phyloP scores from a whole-genome alignment of 139 green algal species.

The Deuterostichococcus epilithicus region DNA sequence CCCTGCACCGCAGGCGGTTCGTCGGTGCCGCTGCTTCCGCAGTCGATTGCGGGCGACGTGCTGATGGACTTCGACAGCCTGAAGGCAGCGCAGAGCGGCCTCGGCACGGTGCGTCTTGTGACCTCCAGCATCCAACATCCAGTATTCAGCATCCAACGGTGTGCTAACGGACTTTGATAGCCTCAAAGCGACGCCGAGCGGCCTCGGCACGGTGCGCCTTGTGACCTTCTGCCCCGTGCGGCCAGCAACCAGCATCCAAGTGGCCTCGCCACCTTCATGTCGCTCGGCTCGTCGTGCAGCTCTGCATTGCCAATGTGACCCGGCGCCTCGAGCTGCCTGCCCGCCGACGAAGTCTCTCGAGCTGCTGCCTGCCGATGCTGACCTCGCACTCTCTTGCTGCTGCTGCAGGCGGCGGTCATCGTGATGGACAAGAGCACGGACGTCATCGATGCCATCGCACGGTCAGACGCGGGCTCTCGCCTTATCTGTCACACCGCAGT shows the following conservation, averaged over 20 bases:
- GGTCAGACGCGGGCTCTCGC: no score
- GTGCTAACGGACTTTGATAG: conserved; percentile 99
- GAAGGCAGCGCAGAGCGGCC: conserved; percentile 80
- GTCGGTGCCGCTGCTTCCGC: conserved; percentile 89
- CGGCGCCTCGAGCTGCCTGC: no score
- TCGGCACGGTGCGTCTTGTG: conserved; percentile 76
- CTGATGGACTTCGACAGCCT: conserved; percentile 98
- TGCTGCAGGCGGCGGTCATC: conserved; percentile 88
- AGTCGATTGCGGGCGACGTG: conserved; percentile 80
- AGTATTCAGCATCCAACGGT: conserved; percentile 23
- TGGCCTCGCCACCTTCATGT: no score
- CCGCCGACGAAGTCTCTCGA: no score
- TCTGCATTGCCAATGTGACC: no score
- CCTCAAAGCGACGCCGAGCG: conserved; percentile 82
- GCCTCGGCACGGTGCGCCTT: conserved; percentile 75
- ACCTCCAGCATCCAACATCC: no score
- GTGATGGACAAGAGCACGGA: conserved; percentile 99
- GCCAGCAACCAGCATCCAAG: no score
- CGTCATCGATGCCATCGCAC: conserved; percentile 91
- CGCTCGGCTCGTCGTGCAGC: no score
- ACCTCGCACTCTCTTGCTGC: no score
- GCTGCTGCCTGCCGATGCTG: no score
- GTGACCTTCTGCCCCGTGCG: no score
- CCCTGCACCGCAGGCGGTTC: conserved; percentile 65
- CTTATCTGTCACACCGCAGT: neutral